Percentiles rank a stretch among this genome's conserved stretches.
Evolutionary conservation across 169 alveolate species (phyloP).

Genomic region (Perkinsus chesapeaki): DNA sequence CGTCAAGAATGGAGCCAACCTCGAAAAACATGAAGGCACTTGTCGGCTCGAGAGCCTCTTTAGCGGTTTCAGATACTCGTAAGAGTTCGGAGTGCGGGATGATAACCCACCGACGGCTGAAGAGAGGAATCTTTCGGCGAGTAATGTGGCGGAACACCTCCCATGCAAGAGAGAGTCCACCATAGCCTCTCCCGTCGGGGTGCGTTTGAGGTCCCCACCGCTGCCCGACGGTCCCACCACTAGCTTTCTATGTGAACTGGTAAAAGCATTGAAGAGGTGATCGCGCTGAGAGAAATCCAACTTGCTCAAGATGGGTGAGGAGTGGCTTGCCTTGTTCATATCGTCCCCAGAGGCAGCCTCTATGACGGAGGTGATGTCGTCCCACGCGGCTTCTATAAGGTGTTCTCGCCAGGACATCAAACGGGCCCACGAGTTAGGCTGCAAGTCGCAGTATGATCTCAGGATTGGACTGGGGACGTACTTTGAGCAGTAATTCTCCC

Average conservation of each 20-base stretch:
- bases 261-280: not conserved
- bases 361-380: not conserved
- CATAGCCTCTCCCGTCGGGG: not conserved
- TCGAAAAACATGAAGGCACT: not conserved
- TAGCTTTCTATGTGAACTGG: not conserved
- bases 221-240: not conserved
- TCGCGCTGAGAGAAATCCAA: not conserved
- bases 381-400: not conserved
- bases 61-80: not conserved
- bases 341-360: not conserved
- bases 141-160: not conserved
- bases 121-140: not conserved
- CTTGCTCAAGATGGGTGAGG: not conserved
- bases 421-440: not conserved
- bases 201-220: not conserved
- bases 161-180: not conserved
- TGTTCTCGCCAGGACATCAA: not conserved
- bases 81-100: not conserved
- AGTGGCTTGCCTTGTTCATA: not conserved
- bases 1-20: not conserved
- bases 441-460: not conserved
- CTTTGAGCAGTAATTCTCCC: not conserved
- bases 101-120: not conserved
- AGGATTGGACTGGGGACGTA: not conserved
- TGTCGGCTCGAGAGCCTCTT: not conserved